Evolutionary conservation across 2,329 filamentous ascomycete genomes (phyloP), one percentile per base, ranked within the genome.

Genomic region (Colletotrichum cordylinicola): DNA sequence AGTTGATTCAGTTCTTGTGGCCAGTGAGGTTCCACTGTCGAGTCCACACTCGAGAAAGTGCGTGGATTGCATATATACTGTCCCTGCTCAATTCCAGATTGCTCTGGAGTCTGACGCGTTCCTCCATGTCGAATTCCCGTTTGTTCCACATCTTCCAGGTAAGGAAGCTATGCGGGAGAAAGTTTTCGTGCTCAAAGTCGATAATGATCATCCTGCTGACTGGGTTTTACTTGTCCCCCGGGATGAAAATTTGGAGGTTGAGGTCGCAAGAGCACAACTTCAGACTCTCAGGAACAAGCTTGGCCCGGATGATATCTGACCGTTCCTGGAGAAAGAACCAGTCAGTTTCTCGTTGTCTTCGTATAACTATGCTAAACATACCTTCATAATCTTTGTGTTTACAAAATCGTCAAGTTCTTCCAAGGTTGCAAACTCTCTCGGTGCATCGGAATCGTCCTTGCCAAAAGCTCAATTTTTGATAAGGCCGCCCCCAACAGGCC

Each of bases 241-340:
- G 7, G 16, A 61, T 29, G 10, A 61, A 61, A 13, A 35, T 61
- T 10, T 61, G 8, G 31, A 61, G 56, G 27, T 61, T 61, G 18
- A 61, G 56, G 56, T 61, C 56, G 56, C 56, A 61, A 35, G 33
- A 61, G 13, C 56, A 61, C 27, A 61, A 31, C 13, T 61, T 61
- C 18, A 21, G 56, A 8, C 56, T 29, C 27, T 61, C 56, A n/a
- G 27, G 29, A 0, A 31, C 31, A n/a, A 61, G 24, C 16, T 33
- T 29, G 18, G 56, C 56, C 24, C 16, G 56, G 6, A 24, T 18
- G 13, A 33, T n/a, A n/a, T 33, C 56, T 21, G 56, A 8, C 9
- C 56, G 29, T 24, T 0, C 29, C 56, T 60, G 56, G 2, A 29
- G 9, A 60, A 2, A 18, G 16, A 2, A 43, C 18, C 39, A n/a